Conservation (phyloP, 2,329 filamentous ascomycete species). For the Colletotrichum sp. region DNA sequence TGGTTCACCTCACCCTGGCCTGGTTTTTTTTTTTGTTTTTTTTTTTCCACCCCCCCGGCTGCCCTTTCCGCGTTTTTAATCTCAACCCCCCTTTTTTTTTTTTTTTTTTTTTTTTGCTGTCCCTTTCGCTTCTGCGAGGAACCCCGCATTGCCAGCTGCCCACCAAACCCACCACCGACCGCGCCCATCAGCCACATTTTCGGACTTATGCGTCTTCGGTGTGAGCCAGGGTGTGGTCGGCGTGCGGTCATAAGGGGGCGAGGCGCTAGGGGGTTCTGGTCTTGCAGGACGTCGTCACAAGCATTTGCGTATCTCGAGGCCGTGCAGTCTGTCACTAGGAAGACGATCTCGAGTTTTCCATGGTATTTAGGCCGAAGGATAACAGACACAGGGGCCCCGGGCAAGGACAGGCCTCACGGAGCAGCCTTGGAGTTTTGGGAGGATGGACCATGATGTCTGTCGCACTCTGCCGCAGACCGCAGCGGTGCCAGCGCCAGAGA, state of each 20-base stretch:
- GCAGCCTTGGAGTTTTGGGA: not conserved
- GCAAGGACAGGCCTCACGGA: constrained; percentile 13
- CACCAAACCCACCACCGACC: not conserved
- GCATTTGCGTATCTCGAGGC: not conserved
- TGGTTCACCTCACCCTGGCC: too few species aligned
- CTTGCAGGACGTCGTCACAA: not conserved
- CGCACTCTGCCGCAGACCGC: not conserved
- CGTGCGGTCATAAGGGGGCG: not conserved
- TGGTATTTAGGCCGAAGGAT: not conserved
- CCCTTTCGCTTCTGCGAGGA: not conserved
- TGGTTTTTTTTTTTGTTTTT: too few species aligned
- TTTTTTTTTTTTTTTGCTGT: not conserved
- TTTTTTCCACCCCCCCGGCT: too few species aligned
- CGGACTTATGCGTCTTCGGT: constrained; percentile 10
- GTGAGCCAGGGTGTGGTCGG: not conserved
- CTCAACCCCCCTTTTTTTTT: too few species aligned
- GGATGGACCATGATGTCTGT: constrained; percentile 7
- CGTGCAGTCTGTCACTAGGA: not conserved
- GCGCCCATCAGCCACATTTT: constrained; percentile 1
- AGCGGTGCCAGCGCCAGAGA: not conserved
- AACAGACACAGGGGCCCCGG: not conserved
- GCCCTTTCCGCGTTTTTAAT: too few species aligned
- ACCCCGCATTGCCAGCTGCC: constrained; percentile 9
- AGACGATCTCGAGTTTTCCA: not conserved
- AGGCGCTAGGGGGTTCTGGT: not conserved